Conservation (phyloP, 176 grass and related monocot genomes). For the Dendrocalamus sinicus region DNA sequence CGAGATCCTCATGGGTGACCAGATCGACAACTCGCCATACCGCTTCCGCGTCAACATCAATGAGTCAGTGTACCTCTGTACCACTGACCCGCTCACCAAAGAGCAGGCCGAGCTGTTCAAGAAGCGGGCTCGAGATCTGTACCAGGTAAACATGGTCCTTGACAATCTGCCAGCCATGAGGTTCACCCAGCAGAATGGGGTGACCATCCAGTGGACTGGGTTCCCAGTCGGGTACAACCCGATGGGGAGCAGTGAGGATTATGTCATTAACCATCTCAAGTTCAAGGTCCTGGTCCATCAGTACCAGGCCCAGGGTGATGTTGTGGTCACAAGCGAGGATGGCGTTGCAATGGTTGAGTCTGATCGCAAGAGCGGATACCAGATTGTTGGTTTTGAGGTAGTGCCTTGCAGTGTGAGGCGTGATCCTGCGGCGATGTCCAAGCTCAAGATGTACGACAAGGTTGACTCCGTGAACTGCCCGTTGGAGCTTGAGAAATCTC, state of each 20-base stretch:
- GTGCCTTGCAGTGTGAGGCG: conserved; percentile 73
- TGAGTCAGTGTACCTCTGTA: conserved; percentile 75
- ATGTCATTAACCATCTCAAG: conserved; percentile 82
- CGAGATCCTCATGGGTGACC: conserved; percentile 86
- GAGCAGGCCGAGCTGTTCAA: conserved; percentile 70
- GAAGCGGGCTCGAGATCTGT: conserved; percentile 65
- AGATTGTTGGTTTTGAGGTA: conserved; percentile 87
- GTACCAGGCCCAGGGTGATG: conserved; percentile 59
- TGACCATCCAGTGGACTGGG: conserved; percentile 72
- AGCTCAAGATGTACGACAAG: conserved; percentile 71
- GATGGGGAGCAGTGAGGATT: conserved; percentile 61
- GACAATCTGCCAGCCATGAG: conserved; percentile 78
- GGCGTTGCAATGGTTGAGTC: conserved; percentile 69
- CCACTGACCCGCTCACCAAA: conserved; percentile 68
- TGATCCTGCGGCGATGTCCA: conserved; percentile 51
- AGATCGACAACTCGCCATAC: conserved; percentile 86
- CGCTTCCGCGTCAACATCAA: conserved; percentile 63
- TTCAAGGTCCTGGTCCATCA: conserved; percentile 76
- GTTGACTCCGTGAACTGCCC: conserved; percentile 59
- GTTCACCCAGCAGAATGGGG: conserved; percentile 66
- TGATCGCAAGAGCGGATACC: conserved; percentile 63
- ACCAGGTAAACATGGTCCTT: conserved; percentile 86
- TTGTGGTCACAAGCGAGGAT: conserved; percentile 63
- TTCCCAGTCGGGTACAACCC: conserved; percentile 69
- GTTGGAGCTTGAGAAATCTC: conserved; percentile 63